These are phyloP conservation scores for Colletotrichum acutatum DNA, from an alignment of 2,329 filamentous ascomycete species.

Conservation along the genomic window DNA sequence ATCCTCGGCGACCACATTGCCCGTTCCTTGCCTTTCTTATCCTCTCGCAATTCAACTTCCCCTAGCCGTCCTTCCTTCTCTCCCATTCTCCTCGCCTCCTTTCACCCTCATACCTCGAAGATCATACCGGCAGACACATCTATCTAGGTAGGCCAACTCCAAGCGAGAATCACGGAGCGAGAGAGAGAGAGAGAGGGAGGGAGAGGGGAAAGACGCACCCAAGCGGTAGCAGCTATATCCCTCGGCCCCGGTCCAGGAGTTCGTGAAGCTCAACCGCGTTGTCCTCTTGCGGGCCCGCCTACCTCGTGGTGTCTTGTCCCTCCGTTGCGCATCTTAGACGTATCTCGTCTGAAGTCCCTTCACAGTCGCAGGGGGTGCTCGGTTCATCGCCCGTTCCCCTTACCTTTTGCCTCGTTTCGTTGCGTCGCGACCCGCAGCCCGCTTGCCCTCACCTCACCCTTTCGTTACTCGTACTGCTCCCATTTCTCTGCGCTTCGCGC, in stretches of 20 bases:
- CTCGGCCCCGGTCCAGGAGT: constrained; percentile 21
- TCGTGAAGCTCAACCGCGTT: constrained; percentile 7
- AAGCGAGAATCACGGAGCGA: background rate
- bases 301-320: background rate
- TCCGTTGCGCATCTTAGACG: constrained; percentile 6
- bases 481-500: background rate
- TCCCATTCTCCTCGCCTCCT: constrained; percentile 34
- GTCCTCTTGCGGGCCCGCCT: constrained; percentile 7
- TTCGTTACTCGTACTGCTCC: background rate
- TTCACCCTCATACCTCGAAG: constrained; percentile 29
- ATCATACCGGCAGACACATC: constrained; percentile 40
- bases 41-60: constrained; percentile 26
- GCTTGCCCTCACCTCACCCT: background rate
- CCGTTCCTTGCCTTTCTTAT: background rate
- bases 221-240: background rate
- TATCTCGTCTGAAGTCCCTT: constrained; percentile 30
- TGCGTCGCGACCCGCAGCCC: constrained; percentile 24
- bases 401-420: constrained; percentile 25
- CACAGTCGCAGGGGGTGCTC: constrained; percentile 25
- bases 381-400: constrained; percentile 30
- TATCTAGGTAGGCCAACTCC: background rate
- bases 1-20: background rate
- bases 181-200: background rate
- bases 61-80: constrained; percentile 10
- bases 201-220: background rate